Evolutionary conservation across 768 basidiomycete genomes (phyloP).

Genomic region (Collybia sordida): DNA sequence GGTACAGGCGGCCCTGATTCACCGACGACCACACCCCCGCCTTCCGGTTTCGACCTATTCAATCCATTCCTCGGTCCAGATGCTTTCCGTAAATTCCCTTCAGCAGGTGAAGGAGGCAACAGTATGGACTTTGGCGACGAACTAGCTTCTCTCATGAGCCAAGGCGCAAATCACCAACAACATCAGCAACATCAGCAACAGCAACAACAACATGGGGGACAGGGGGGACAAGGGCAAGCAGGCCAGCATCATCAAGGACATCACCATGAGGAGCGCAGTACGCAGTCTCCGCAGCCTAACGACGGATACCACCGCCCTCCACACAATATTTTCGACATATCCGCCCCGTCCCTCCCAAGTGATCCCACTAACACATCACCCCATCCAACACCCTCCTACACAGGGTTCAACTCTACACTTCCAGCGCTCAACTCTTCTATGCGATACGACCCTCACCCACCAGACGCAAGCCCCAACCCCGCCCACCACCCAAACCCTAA

Average conservation of each 20-base stretch:
- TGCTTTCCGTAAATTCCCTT: conserved; percentile 52
- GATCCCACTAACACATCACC: conserved; percentile 21
- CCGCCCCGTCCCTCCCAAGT: conserved; percentile 37
- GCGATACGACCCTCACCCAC: conserved; percentile 47
- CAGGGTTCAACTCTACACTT: conserved; percentile 49
- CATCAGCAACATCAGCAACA: conserved; percentile 21
- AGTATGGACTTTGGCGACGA: conserved; percentile 67
- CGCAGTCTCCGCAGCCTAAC: conserved; percentile 15
- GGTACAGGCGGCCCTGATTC: conserved; percentile 19
- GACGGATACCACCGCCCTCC: conserved; percentile 16
- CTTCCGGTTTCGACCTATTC: conserved; percentile 40
- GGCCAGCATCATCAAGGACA: conserved; percentile 5
- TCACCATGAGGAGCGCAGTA: conserved; percentile 16
- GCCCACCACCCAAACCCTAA: conserved; percentile 12
- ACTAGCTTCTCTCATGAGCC: conserved; percentile 57
- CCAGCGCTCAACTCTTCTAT: conserved; percentile 53
- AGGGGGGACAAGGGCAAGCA: conserved; percentile 11
- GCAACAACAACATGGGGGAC: conserved; percentile 9
- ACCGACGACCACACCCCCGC: conserved; percentile 25
- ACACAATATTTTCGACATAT: conserved; percentile 67
- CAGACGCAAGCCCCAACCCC: conserved; percentile 19
- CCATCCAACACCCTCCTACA: conserved; percentile 14
- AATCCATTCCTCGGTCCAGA: conserved; percentile 47
- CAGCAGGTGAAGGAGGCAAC: conserved; percentile 19
- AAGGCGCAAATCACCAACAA: conserved; percentile 22